Base-by-base conservation (phyloP, 345 rosid species). In the Gossypium sturtianum region DNA sequence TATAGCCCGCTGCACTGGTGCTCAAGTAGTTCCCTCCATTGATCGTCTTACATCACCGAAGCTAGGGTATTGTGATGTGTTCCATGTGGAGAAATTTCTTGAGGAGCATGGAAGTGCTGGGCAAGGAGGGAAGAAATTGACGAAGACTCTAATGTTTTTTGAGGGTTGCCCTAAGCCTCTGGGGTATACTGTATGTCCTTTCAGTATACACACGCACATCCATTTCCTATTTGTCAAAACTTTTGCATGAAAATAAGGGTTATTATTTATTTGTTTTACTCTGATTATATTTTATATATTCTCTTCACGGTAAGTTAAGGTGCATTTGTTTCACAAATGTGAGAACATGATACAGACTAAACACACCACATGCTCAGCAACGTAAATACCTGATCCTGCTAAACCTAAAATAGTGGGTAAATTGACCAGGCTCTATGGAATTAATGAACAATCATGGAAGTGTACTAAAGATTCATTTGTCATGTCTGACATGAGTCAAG, bases 101-200 rank as follows among this genome's bases (percentile, higher is more conserved):
- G 99, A 95, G 87, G 89, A 85, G 51, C 96, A 91, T 79, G 88
- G 90, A 72, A 87, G 83, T 75, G 84, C 94, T 72, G 87, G 90
- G 60, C 99, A 88, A 84, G 86, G 82, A 67, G 94, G 91, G 73
- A 95, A 82, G 86, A 91, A 84, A 81, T 70, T 83, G 89, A 77
- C 82, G 2, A 95, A 95, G 88, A 95, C 96, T 27, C 81, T 95
- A 59, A 95, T 95, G 99, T 93, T 84, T 82, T 89, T 95, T 79
- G 97, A 95, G 70, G 98, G 93, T 75, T 95, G 99, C 82, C 99
- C 97, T n/a, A 93, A 83, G 91, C 99, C 99, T 67, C 84, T 91
- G 73, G 99, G 97, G 68, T 95, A 84, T 82, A 95, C 99, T 29
- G 98, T 93, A 89, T 93, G 98, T 90, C 68, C 47, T 74, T 34